Conservation (phyloP, 495 filamentous ascomycete species). For the Podospora appendiculata region DNA sequence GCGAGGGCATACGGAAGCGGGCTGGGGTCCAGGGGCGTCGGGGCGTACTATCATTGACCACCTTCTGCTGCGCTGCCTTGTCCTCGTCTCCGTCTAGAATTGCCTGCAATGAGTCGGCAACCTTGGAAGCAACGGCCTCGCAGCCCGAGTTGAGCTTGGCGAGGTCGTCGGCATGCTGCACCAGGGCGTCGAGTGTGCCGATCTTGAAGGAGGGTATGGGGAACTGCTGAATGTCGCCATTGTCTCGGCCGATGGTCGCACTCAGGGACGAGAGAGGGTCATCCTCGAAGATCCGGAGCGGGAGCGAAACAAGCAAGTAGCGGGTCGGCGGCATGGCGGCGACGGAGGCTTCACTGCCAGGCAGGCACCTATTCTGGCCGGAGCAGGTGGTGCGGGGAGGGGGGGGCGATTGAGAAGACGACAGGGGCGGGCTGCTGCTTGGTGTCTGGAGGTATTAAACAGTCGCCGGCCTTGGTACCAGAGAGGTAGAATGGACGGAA, state of each 20-base stretch:
- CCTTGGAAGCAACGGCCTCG: constrained; percentile 77
- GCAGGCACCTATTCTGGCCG: too few relatives aligned
- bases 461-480: too few relatives aligned
- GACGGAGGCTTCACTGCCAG: background rate
- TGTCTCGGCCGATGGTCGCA: constrained; percentile 62
- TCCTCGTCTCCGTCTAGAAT: constrained; percentile 78
- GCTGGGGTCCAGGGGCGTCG: background rate
- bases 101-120: constrained; percentile 73
- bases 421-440: too few relatives aligned
- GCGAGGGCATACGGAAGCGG: background rate
- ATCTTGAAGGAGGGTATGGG: constrained; percentile 92
- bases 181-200: constrained; percentile 89
- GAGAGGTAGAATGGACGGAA: too few relatives aligned
- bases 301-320: constrained; percentile 43
- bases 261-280: constrained; percentile 72
- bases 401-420: too few relatives aligned
- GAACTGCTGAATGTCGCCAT: constrained; percentile 71
- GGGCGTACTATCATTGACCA: constrained; percentile 84
- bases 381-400: too few relatives aligned
- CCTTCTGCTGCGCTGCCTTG: constrained; percentile 79
- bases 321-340: constrained; percentile 28
- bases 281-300: constrained; percentile 47
- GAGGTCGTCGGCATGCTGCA: constrained; percentile 93
- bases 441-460: too few relatives aligned
- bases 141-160: constrained; percentile 76